Evolutionary conservation across 805 yeast species (phyloP), one percentile per base, ranked within the genome.

Genomic region (Dipodascopsis tothii): DNA sequence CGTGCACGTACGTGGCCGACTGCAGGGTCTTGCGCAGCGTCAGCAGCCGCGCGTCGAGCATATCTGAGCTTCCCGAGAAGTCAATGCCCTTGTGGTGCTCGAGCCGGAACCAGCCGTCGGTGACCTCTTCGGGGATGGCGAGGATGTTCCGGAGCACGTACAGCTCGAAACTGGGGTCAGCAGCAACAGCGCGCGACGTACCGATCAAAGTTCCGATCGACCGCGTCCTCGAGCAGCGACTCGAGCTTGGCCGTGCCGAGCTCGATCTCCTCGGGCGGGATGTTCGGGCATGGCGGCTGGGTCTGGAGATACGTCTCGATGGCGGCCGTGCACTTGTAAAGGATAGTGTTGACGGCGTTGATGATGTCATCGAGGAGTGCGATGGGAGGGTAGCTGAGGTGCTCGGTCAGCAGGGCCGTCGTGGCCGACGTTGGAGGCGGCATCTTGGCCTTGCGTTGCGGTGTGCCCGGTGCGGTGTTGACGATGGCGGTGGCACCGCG

Each of bases 321-420:
- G 1, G 85, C 94, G 37, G 74, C 75, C 0, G 88, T 80, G 57
- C 95, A 83, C 54, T 81, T 79, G 64, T 83, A 82, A 78, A 86
- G 74, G 21, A 85, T 76, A 40, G 79, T 86, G 57, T 87, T 87
- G 20, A 85, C 92, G 1, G 86, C 84, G 61, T 87, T 86, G 54
- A 87, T 84, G 9, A 88, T 80, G 56, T 85, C 95, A 56, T 88
- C 96, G 4, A 88, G 73, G 11, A 87, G 65, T 0, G 88, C 75
- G 6, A 86, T 73, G 0, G 96, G 95, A 5, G 92, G 83, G 56
- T 75, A 84, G 28, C 84, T 95, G 28, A 88, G 66, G 59, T 87
- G 95, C 63, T 87, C 96, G 1, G 95, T 83, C 40, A 88, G 68
- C 16, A 86, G 55, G 35, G 74, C 70, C 5, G 74, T 71, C 1